Evolutionary conservation across 148 eudicot genomes (phyloP).

Genomic region (Bassia scoparia): DNA sequence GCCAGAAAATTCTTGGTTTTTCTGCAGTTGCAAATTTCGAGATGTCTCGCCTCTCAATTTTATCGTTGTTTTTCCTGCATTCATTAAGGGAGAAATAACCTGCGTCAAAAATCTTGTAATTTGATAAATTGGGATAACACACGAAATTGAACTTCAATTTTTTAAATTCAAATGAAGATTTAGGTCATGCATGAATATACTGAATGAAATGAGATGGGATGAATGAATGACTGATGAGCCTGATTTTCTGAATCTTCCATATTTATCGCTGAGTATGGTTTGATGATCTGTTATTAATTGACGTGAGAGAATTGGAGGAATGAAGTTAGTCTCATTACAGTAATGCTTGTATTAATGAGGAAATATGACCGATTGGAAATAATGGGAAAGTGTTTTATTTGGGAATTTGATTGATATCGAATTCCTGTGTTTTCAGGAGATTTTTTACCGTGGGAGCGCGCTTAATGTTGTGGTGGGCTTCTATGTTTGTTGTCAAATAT

Average conservation of each 20-base stretch:
- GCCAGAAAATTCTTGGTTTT: slow-evolving; percentile 56
- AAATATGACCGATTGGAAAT: slow-evolving; percentile 28
- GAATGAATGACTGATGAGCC: no score
- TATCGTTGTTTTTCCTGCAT: slow-evolving; percentile 48
- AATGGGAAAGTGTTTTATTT: no score
- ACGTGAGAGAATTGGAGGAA: slow-evolving; percentile 10
- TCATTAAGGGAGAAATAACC: not conserved
- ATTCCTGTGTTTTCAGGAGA: not conserved
- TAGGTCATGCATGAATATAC: not conserved
- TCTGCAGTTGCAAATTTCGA: slow-evolving; percentile 25
- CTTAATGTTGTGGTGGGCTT: no score
- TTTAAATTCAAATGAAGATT: not conserved
- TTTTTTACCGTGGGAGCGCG: slow-evolving; percentile 17
- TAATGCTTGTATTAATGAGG: not conserved
- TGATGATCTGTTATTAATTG: not conserved
- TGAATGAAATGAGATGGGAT: slow-evolving; percentile 6
- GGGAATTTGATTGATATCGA: slow-evolving; percentile 12
- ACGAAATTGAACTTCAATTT: not conserved
- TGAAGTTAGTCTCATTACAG: not conserved
- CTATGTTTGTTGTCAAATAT: no score
- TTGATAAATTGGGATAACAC: no score
- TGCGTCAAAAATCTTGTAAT: not conserved
- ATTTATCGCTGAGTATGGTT: slow-evolving; percentile 12
- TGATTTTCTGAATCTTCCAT: slow-evolving; percentile 5
- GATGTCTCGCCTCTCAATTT: slow-evolving; percentile 28